A percentile compares a stretch with the other conserved stretches of the same genome.
These are phyloP conservation scores for Moringa oleifera DNA, from an alignment of 345 rosid genomes.

Conservation along the genomic window DNA sequence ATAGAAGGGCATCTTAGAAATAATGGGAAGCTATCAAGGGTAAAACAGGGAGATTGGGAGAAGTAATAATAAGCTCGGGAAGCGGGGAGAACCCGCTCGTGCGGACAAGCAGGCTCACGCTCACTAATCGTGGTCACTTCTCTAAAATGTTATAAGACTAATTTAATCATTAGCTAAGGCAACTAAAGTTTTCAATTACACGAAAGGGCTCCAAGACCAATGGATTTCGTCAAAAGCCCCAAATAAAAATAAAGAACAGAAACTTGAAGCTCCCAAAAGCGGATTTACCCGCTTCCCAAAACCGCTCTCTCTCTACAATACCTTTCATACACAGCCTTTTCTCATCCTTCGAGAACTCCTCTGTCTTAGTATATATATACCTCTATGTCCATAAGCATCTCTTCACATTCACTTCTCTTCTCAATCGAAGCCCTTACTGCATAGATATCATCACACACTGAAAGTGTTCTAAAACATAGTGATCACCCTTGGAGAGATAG, in stretches of 20 bases:
- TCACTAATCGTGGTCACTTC: not conserved
- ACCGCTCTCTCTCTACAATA: conserved; percentile 13
- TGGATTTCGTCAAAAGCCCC: conserved; percentile 19
- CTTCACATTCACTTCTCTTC: conserved; percentile 25
- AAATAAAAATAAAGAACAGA: not conserved
- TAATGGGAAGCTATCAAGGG: not conserved
- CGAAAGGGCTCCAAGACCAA: conserved; percentile 11
- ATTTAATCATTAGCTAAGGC: conserved; percentile 15
- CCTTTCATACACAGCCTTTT: conserved; percentile 34
- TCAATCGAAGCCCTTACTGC: not conserved
- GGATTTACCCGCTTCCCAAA: conserved; percentile 30
- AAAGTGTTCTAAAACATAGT: not conserved
- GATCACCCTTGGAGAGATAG: not conserved
- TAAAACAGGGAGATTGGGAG: conserved; percentile 20
- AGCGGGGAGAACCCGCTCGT: conserved; percentile 65
- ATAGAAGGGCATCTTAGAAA: conserved; percentile 2
- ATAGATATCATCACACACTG: not conserved
- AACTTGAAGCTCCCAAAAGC: conserved; percentile 13
- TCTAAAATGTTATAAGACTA: conserved; percentile 14
- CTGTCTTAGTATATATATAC: conserved; percentile 23
- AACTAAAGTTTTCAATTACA: conserved; percentile 10
- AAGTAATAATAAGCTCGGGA: conserved; percentile 40
- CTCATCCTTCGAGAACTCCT: conserved; percentile 11
- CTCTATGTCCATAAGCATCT: conserved; percentile 9
- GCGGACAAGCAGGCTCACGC: conserved; percentile 53